Percentiles rank a stretch among this genome's conserved stretches.
These are phyloP conservation scores for Mycena galopus DNA, from an alignment of 768 basidiomycete species.

Conservation along the genomic window DNA sequence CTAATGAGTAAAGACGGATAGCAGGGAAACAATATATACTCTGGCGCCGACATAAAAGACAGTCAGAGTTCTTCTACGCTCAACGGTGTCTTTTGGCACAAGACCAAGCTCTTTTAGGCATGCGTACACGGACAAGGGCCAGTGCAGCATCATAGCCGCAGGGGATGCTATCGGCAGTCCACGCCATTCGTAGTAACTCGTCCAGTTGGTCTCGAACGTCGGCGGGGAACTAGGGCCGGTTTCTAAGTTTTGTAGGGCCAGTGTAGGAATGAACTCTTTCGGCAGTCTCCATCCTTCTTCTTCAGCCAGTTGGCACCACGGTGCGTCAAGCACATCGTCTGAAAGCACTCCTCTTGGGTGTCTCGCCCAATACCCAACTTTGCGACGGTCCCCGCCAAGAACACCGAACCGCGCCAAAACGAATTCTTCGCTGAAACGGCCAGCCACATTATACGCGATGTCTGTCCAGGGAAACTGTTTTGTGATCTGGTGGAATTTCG, in stretches of 20 bases:
- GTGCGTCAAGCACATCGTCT: slow-evolving; percentile 4
- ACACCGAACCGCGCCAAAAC: slow-evolving; percentile 17
- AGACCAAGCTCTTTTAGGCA: slow-evolving; percentile 51
- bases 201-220: slow-evolving; percentile 53
- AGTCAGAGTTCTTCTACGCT: slow-evolving; percentile 17
- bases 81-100: slow-evolving; percentile 36
- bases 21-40: slow-evolving; percentile 34
- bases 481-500: neutral
- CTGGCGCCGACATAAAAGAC: slow-evolving; percentile 24
- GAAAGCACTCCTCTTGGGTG: neutral
- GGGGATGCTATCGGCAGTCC: slow-evolving; percentile 57
- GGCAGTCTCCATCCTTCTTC: slow-evolving; percentile 54
- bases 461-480: slow-evolving; percentile 30
- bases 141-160: slow-evolving; percentile 59
- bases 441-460: neutral
- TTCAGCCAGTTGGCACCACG: slow-evolving; percentile 39
- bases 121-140: slow-evolving; percentile 56
- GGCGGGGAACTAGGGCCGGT: slow-evolving; percentile 40
- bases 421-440: neutral
- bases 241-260: slow-evolving; percentile 44
- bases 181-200: slow-evolving; percentile 61
- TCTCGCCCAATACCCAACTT: slow-evolving; percentile 27
- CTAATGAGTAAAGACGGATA: slow-evolving; percentile 41
- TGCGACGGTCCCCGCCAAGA: neutral
- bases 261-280: slow-evolving; percentile 48